Evolutionary conservation across 78 protist species (phyloP), one percentile per base, ranked within the genome.

Genomic region (Isochrysis galbana): DNA sequence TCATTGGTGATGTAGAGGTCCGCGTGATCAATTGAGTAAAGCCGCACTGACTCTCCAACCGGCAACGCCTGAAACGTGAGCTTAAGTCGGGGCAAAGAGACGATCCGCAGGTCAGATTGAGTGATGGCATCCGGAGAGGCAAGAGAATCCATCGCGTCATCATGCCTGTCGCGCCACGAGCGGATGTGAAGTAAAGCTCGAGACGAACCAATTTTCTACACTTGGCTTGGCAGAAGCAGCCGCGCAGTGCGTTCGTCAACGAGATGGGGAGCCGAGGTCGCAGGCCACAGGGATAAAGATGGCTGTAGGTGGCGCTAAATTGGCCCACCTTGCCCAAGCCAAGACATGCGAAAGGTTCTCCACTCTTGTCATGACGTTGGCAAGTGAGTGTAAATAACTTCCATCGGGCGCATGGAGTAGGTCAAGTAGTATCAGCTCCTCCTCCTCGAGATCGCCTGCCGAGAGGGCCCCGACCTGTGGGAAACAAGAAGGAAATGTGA

Each of bases 11-110:
- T 80, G 55, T 19, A 74, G 41, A 89, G 48, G 54, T 91, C 94
- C 7, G 92, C 61, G 91, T 94, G 96, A 87, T 94, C 94, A 46
- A 47, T 46, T 54, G 80, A 32, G 93, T 70, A 22, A 90, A 84
- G 72, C 48, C 86, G 89, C 5, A n/a, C 41, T 36, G 23, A 39
- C 32, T 55, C 87, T 36, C 51, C 54, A 46, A 10, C 83, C 72
- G 34, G 90, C n/a, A 0, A 38, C 25, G 41, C 93, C 47, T n/a
- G 44, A 51, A 94, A 91, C 78, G 93, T 39, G 44, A 94, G 94
- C 92, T 89, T 80, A 34, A 94, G 94, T 42, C 96, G 93, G 4
- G 96, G 96, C 46, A 94, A 83, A 90, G 90, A 87, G 29, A 94
- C 93, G 47, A 77, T n/a, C 3, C 41, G 80, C 80, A 70, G 41